Evolutionary conservation across 768 basidiomycete genomes (phyloP), one percentile per base, ranked within the genome.

Genomic region (Boletus speciosus): DNA sequence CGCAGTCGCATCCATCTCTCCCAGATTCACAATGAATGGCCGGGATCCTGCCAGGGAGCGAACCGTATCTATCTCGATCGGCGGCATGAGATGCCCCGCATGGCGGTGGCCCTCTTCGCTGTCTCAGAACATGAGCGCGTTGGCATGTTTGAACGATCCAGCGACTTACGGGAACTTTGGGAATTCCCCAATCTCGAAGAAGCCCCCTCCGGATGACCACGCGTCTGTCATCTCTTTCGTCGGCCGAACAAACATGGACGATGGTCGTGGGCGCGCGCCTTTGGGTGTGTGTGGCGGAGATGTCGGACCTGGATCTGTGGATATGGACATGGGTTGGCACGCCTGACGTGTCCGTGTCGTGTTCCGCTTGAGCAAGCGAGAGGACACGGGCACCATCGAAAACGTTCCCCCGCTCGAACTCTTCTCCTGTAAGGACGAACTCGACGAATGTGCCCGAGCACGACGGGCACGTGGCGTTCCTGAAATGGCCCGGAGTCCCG

Each of bases 21-120:
- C 64, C 42, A 74, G 59, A 37, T 76, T 75, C 42, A 76, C 72
- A 61, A 78, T 79, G 59, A 76, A 74, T 10, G 80, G 75, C 47
- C 68, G 73, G 21, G 78, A 73, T 51, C 73, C 64, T 0, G 75
- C 73, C 3, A 73, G 73, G 2, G 77, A 67, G 14, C 68, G 64
- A 51, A 77, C 76, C 3, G 74, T 74, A 47, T 81, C 78, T 5
- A 75, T 64, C 19, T 57, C 54, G 9, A 56, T 51, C 25, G 56
- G 42, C 5, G 52, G 48, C 12, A 50, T 15, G 27, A 51, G 19
- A 27, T 56, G 37, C 35, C 44, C 42, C 29, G 11, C n/a, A 37
- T 11, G 21, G 11, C 9, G 27, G 27, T 7, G 14, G 31, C 55
- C 45, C 6, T 56, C 47, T n/a, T 55, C 52, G 16, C 62, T 68